Conservation (phyloP, 2,329 filamentous ascomycete species). For the Alternaria infectoria region DNA sequence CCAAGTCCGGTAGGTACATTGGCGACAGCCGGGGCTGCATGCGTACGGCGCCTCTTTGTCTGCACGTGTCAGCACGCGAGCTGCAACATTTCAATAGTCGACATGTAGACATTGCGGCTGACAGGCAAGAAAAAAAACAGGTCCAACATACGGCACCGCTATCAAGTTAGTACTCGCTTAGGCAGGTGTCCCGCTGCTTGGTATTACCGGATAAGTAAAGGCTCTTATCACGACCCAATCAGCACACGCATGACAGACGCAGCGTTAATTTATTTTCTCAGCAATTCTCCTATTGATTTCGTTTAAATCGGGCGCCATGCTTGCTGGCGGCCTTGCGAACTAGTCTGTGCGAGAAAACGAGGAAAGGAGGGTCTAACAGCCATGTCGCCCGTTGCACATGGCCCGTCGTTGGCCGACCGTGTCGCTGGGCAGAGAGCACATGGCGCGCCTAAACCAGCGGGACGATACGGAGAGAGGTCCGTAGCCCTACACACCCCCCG, state of each 20-base stretch:
- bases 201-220: conserved; percentile 10
- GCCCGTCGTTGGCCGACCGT: background rate
- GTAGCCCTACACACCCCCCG: background rate
- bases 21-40: background rate
- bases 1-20: background rate
- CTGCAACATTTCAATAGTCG: conserved; percentile 11
- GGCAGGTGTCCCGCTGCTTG: conserved; percentile 11
- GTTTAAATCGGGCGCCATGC: background rate
- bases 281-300: background rate
- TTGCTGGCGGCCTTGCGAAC: background rate
- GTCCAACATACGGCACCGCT: background rate
- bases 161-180: conserved; percentile 13
- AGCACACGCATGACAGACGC: background rate
- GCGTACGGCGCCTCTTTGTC: background rate
- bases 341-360: background rate
- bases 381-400: background rate
- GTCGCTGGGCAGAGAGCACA: background rate
- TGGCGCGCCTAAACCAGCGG: background rate
- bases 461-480: background rate
- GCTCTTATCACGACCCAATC: conserved; percentile 14
- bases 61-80: conserved; percentile 5
- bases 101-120: conserved; percentile 6
- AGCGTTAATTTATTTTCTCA: conserved; percentile 1
- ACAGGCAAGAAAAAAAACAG: conserved; percentile 5
- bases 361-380: background rate